Base-by-base conservation (phyloP, 352 stramenopile genomes). In the Globisporangium yorkense region DNA sequence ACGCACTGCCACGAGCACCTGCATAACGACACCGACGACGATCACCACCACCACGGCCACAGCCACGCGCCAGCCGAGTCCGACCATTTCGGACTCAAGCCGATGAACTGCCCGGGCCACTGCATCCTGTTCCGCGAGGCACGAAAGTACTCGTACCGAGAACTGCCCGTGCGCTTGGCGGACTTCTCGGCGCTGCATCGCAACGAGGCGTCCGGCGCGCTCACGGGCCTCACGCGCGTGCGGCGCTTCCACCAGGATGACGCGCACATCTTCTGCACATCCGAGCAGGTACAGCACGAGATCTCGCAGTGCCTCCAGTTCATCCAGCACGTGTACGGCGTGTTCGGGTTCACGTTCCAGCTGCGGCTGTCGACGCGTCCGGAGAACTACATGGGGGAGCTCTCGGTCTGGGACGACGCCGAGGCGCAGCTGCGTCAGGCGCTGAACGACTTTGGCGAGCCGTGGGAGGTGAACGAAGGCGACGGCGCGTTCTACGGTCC, bases 101-200 rank as follows among this genome's bases (percentile, higher is more conserved):
- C 97, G 27, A 99, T 99, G 97, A 99, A 99, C 77, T 99, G 97
- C 60, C 97, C 97, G 0, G 97, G 97, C 52, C 96, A 99, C 71
- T 99, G 96, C 67, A 74, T 99, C 20, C 86, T 99, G 57, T 99
- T 97, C 75, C 97, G 97, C 51, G 93, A 99, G 74, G 76, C 85
- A 13, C 84, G 80, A 45, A 84, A 97, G 58, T 94, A 96, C 56
- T 98, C 92, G 33, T 99, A 99, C 74, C 86, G 94, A 47, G 96
- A 98, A 56, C 71, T 99, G 44, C 94, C 94, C 13, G 84, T 98
- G 50, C 86, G 93, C 27, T 95, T 96, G 63, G 97, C 88, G 2
- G 96, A 99, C 68, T 96, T 98, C 49, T 97, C 92, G 51, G 97
- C 92, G 39, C 83, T 98, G 29, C 96, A 98, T 63, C 82, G 90